Evolutionary conservation across 108 stramenopile species (phyloP).

Genomic region (Nitzschia palea): DNA sequence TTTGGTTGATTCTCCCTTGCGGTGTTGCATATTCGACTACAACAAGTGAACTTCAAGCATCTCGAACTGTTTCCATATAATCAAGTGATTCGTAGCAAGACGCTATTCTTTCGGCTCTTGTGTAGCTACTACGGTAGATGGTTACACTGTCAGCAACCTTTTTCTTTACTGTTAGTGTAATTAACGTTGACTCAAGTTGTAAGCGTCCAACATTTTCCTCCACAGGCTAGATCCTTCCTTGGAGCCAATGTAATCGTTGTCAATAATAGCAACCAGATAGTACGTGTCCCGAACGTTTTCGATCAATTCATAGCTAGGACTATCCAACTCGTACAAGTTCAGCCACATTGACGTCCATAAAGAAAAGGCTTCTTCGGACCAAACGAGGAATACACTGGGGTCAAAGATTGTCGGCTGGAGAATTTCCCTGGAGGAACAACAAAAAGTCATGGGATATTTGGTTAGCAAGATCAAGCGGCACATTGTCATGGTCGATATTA

Average conservation of each 20-base stretch:
- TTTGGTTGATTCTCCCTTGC: no score
- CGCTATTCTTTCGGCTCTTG: neutral
- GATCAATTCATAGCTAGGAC: slow-evolving; percentile 75
- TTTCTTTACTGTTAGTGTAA: no score
- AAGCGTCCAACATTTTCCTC: slow-evolving; percentile 8
- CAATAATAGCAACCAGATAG: slow-evolving; percentile 93
- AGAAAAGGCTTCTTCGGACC: slow-evolving; percentile 94
- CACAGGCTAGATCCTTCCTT: neutral
- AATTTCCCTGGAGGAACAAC: slow-evolving; percentile 64
- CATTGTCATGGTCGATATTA: neutral
- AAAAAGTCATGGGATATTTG: no score
- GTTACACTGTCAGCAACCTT: no score
- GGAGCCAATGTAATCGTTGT: slow-evolving; percentile 81
- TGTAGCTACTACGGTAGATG: neutral
- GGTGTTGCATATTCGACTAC: no score
- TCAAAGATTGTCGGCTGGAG: slow-evolving; percentile 98
- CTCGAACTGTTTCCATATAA: no score
- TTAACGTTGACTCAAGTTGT: no score
- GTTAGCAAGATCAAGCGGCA: neutral
- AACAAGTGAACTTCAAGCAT: no score
- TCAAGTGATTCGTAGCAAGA: no score
- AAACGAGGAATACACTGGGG: slow-evolving; percentile 88
- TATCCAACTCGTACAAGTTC: slow-evolving; percentile 89
- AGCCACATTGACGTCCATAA: slow-evolving; percentile 95
- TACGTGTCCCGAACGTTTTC: slow-evolving; percentile 89